phyloP scores from a whole-genome alignment of 306 rosid genomes.

The Fragaria iinumae region DNA sequence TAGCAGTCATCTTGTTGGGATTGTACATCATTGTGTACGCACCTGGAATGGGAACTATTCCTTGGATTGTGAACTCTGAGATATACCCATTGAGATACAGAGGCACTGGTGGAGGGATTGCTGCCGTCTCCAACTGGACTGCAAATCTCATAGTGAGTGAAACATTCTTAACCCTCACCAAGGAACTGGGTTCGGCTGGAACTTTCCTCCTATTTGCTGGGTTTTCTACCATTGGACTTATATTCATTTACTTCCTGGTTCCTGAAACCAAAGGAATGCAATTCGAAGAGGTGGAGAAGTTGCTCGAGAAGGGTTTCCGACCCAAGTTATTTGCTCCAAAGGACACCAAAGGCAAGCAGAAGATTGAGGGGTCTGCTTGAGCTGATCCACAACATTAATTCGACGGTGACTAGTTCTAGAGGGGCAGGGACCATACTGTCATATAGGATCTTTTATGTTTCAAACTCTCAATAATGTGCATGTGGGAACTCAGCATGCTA shows the following conservation, averaged over 20 bases:
- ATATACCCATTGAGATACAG: slow-evolving; percentile 69
- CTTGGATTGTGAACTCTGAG: slow-evolving; percentile 81
- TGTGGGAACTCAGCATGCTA: background rate
- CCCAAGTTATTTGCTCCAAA: slow-evolving; percentile 23
- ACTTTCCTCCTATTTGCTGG: slow-evolving; percentile 72
- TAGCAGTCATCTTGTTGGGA: slow-evolving; percentile 58
- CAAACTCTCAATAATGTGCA: background rate
- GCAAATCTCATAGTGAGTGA: slow-evolving; percentile 65
- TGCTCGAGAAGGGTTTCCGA: slow-evolving; percentile 44
- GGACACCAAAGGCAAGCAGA: slow-evolving; percentile 14
- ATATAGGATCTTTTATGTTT: background rate
- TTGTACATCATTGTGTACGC: slow-evolving; percentile 61
- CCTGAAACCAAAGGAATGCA: slow-evolving; percentile 69
- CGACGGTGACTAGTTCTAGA: background rate
- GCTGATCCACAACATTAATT: background rate
- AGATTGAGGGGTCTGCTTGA: slow-evolving; percentile 9
- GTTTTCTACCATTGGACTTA: slow-evolving; percentile 50
- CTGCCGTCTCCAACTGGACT: slow-evolving; percentile 76
- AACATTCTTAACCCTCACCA: slow-evolving; percentile 56
- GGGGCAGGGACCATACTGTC: background rate
- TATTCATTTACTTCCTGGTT: slow-evolving; percentile 44
- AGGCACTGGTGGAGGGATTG: slow-evolving; percentile 80
- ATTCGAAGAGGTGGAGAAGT: slow-evolving; percentile 60
- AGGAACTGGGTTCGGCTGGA: slow-evolving; percentile 52
- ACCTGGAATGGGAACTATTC: slow-evolving; percentile 79